Evolutionary conservation across 495 filamentous ascomycete species (phyloP).

Genomic region (Pseudotulostoma volvatum): DNA sequence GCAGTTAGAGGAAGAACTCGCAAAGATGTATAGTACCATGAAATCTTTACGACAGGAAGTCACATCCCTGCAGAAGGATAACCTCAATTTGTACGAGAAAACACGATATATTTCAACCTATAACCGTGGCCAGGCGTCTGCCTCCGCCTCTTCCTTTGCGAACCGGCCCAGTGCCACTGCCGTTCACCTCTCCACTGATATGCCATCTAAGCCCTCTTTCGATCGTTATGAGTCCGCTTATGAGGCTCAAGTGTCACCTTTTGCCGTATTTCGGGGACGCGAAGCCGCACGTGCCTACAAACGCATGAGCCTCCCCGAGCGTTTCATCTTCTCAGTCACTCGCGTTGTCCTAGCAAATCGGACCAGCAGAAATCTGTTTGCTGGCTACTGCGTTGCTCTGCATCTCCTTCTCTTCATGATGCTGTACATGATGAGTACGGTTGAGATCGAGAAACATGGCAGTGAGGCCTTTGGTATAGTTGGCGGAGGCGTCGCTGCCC

Average conservation of each 20-base stretch:
- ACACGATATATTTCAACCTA: constrained; percentile 91
- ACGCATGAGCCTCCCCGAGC: constrained; percentile 81
- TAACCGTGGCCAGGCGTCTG: constrained; percentile 49
- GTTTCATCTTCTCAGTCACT: constrained; percentile 79
- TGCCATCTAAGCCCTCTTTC: constrained; percentile 45
- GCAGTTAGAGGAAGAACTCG: constrained; percentile 81
- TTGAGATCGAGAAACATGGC: constrained; percentile 39
- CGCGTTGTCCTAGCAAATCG: constrained; percentile 79
- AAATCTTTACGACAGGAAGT: constrained; percentile 84
- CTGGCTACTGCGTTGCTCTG: constrained; percentile 77
- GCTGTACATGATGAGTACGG: constrained; percentile 67
- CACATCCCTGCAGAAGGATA: constrained; percentile 85
- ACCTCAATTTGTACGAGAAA: constrained; percentile 93
- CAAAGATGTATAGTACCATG: constrained; percentile 62
- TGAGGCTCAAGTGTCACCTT: constrained; percentile 87
- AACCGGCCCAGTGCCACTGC: constrained; percentile 60
- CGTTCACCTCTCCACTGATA: constrained; percentile 43
- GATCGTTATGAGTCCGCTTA: constrained; percentile 89
- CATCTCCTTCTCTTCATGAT: constrained; percentile 75
- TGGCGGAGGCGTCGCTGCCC: constrained; percentile 24
- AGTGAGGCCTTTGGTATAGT: constrained; percentile 29
- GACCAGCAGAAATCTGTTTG: constrained; percentile 85
- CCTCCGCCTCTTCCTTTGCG: constrained; percentile 55
- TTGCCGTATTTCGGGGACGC: constrained; percentile 82
- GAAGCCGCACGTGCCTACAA: constrained; percentile 88